Evolutionary conservation across 495 filamentous ascomycete species (phyloP), one percentile per base, ranked within the genome.

Genomic region (Trichoderma erinaceum): DNA sequence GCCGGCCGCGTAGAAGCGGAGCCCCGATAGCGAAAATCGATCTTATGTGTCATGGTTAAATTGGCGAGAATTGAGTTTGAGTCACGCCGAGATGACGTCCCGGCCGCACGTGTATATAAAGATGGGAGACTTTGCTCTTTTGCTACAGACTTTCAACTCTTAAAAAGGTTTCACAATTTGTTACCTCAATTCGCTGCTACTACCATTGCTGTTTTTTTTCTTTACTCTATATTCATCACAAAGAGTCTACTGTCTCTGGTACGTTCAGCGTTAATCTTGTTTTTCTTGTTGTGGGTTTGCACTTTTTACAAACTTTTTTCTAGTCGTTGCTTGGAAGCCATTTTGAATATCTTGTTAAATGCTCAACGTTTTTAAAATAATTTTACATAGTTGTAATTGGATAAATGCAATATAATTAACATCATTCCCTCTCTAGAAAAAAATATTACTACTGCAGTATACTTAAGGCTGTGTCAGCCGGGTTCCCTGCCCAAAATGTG

Each of bases 151-250:
- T 61, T 18, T 3, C 18, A 56, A 61, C 10, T 15, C 27, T 61
- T 29, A 61, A 29, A 61, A 61, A 32, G 56, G 56, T 61, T 61
- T 61, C 56, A 25, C 56, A 61, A 61, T 21, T 32, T 61, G 56
- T 12, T 21, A 4, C 3, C 27, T 61, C 11, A 23, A 29, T 15
- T 12, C 29, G 48, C 48, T 32, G 25, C 56, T 32, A 61, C 56
- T 61, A 25, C 56, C 27, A 23, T 8, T 13, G 23, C 56, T 56
- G 21, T 56, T 10, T 11, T 25, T 52, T 21, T 56, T 11, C 16
- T 21, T 46, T 46, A 13, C 12, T 18, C 43, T 46, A 18, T 16
- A 46, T 5, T 21, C 10, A 21, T 52, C 8, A 21, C 21, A 6
- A 10, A 21, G 8, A 6, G 35, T 52, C 7, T 52, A 21, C 25